Evolutionary conservation across 2,329 filamentous ascomycete genomes (phyloP), one percentile per base, ranked within the genome.

Genomic region (Cytospora piceicola): DNA sequence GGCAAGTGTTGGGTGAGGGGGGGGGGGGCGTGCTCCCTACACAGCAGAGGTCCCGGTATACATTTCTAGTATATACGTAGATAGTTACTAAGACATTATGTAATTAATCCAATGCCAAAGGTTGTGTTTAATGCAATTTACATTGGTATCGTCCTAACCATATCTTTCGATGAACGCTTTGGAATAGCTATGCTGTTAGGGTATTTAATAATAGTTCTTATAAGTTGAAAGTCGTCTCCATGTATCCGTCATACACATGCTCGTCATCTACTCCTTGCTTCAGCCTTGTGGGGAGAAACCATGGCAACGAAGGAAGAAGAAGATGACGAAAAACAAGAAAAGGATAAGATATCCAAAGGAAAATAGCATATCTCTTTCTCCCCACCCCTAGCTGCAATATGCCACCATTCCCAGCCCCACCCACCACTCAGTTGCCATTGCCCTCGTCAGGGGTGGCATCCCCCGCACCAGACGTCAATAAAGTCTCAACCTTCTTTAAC

Each of bases 401-500:
- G 9, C 46, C 24, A 24, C 42, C 20, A 22, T 9, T 9, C n/a
- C 42, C 42, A 20, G n/a, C 22, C 9, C 11, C 3, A 49, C 46
- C 46, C 9, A 4, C n/a, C 22, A 49, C 4, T 20, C 12, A 49
- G n/a, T n/a, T 5, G 46, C 46, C 39, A 6, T 7, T 22, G n/a
- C 46, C 42, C 15, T n/a, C 11, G n/a, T 22, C 42, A n/a, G 8
- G 1, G 20, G 14, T n/a, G 12, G n/a, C 22, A 22, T 20, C 46
- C 46, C 39, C 39, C 27, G 60, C 20, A 24, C 58, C 66, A 15
- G 66, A 56, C 56, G 63, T 22, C 24, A 73, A 58, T 59, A 79
- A 67, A 17, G 69, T 66, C 56, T 75, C 72, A 55, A 83, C 78
- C 72, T 80, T 81, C 29, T 62, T 63, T 22, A 82, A 69, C 46